Percentiles rank a stretch among this genome's conserved stretches.
phyloP scores from a whole-genome alignment of 2,329 filamentous ascomycete species.

The Neoarthrinium moseri region DNA sequence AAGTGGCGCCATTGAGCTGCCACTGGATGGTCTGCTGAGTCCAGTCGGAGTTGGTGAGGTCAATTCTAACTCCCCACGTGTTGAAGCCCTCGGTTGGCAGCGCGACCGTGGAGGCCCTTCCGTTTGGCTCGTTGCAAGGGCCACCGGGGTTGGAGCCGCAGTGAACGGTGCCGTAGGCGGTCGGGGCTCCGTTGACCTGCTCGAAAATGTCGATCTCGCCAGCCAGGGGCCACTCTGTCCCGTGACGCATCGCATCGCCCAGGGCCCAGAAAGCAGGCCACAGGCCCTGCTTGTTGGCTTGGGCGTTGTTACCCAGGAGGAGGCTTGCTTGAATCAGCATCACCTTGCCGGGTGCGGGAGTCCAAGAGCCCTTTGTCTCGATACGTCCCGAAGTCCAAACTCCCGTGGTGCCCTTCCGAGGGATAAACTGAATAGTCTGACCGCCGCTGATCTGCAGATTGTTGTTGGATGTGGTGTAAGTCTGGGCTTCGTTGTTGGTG shows the following conservation, averaged over 20 bases:
- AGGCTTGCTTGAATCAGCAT: slow-evolving; percentile 44
- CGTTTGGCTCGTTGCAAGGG: slow-evolving; percentile 45
- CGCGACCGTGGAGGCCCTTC: slow-evolving; percentile 31
- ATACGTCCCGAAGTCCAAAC: slow-evolving; percentile 50
- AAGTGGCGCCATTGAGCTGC: slow-evolving; percentile 43
- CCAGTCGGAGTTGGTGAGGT: slow-evolving; percentile 44
- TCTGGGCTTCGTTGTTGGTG: slow-evolving; percentile 49
- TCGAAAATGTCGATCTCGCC: slow-evolving; percentile 53
- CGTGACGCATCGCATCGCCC: slow-evolving; percentile 43
- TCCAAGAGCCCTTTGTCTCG: slow-evolving; percentile 46
- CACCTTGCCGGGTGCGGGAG: slow-evolving; percentile 35
- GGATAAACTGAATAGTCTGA: slow-evolving; percentile 50
- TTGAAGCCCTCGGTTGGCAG: slow-evolving; percentile 49
- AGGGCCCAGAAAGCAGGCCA: slow-evolving; percentile 56
- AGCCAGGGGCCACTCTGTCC: slow-evolving; percentile 45
- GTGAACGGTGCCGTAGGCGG: slow-evolving; percentile 47
- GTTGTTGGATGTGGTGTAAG: slow-evolving; percentile 40
- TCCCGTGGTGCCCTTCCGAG: slow-evolving; percentile 35
- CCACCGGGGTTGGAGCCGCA: slow-evolving; percentile 43
- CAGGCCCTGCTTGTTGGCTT: slow-evolving; percentile 43
- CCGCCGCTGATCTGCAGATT: slow-evolving; percentile 52
- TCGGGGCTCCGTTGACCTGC: slow-evolving; percentile 43
- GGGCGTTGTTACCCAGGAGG: slow-evolving; percentile 39
- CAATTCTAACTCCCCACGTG: slow-evolving; percentile 45
- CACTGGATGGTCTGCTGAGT: slow-evolving; percentile 46